These are phyloP conservation scores for Candida tetrigidarum DNA, from an alignment of 1,139 yeast species.

Conservation along the genomic window DNA sequence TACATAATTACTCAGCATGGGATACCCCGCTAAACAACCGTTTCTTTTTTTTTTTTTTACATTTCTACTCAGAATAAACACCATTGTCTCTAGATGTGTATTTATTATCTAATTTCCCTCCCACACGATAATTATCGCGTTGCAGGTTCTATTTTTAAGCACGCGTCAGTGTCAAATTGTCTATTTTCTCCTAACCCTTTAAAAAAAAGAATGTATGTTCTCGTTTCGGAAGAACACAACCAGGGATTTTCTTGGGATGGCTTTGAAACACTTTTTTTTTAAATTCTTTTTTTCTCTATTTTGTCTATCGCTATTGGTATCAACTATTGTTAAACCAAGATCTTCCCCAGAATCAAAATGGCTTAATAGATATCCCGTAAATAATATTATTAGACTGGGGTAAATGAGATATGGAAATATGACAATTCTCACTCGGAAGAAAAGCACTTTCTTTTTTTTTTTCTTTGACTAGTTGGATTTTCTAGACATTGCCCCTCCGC, in stretches of 20 bases:
- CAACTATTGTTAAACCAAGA: background rate
- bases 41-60: background rate
- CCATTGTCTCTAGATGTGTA: too few relatives aligned
- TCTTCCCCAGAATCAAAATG: background rate
- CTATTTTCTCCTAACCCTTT: background rate
- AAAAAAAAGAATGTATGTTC: background rate
- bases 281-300: background rate
- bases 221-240: slow-evolving; percentile 3
- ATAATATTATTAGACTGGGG: background rate
- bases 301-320: background rate
- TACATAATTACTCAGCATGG: background rate
- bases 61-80: too few relatives aligned
- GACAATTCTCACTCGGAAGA: background rate
- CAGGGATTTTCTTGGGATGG: background rate
- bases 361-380: background rate
- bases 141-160: background rate
- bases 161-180: background rate
- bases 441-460: background rate
- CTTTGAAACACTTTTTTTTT: background rate
- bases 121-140: background rate
- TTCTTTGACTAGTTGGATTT: background rate
- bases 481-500: background rate
- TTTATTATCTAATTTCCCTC: too few relatives aligned
- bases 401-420: background rate
- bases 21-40: background rate